Base-by-base conservation (phyloP, 164 flowering plant genomes). In the Aristolochia fimbriata region DNA sequence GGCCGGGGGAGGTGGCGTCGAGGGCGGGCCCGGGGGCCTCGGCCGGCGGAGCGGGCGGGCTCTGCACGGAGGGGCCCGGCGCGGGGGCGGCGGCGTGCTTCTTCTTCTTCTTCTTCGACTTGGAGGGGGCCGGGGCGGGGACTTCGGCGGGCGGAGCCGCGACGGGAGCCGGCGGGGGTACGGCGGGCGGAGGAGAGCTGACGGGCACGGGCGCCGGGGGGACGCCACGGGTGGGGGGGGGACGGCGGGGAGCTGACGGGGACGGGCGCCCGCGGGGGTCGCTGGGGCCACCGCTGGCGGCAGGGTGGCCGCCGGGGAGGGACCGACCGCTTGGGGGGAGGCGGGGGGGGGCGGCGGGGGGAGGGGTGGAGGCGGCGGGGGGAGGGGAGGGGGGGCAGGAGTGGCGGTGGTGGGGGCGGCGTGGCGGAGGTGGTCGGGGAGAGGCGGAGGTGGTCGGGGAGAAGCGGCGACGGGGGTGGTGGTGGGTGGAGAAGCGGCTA, bases 21-120 rank as follows among this genome's bases (percentile, higher is more conserved):
- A 6, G 10, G 45, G 67, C 59, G 0, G 81, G 79, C 1, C 62
- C 73, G 6, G 85, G 81, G 0, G 79, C 73, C 13, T 12, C 77
- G 0, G 64, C 23, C 0, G 78, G 69, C 1, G 82, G 79, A 0
- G 80, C 68, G 4, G 79, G 81, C 0, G 83, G 82, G 30, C 81
- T 71, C 6, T 19, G 31, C 0, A 15, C 16, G 3, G 56, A 27
- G 8, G 71, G 63, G 15, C 62, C 16, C 5, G 81, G 78, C 2
- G 77, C 60, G 20, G 75, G 73, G 21, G 80, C 71, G 1, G 48
- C 71, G 2, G 43, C 30, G 41, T 68, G 60, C 61, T 61, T 58
- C 61, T 68, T 62, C 70, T 62, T 23, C 53, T 53, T 63, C 51
- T 21, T 62, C 62, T 68, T 69, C 58, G 55, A 50, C 62, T 65